phyloP scores from a whole-genome alignment of 2,329 filamentous ascomycete genomes.

The Scedosporium apiospermum region DNA sequence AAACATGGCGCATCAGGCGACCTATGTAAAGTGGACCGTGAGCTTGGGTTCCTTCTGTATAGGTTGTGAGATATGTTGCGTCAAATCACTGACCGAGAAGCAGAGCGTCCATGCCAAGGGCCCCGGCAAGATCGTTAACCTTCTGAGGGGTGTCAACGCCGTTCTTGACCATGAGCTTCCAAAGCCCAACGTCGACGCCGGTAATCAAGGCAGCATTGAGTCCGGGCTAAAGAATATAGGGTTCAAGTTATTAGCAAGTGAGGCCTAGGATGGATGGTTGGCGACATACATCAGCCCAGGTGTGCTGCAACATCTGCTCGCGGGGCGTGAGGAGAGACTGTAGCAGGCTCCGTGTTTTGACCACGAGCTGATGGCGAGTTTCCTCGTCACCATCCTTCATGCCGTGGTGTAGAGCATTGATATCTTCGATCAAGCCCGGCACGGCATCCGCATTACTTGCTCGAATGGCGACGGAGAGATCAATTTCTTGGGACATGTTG shows the following conservation, averaged over 20 bases:
- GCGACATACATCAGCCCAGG: conserved; percentile 26
- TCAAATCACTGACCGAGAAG: conserved; percentile 15
- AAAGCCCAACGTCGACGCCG: conserved; percentile 25
- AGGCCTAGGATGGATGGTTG: not conserved
- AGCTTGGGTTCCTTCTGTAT: not conserved
- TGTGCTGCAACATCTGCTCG: conserved; percentile 32
- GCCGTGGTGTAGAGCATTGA: not conserved
- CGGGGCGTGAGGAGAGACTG: conserved; percentile 28
- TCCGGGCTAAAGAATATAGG: conserved; percentile 11
- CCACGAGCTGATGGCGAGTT: conserved; percentile 17
- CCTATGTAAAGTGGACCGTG: conserved; percentile 1
- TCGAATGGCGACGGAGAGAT: conserved; percentile 10
- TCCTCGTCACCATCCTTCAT: conserved; percentile 8
- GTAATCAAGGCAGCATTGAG: conserved; percentile 16
- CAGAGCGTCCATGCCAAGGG: conserved; percentile 16
- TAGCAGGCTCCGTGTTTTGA: conserved; percentile 19
- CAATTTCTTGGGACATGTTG: conserved; percentile 4
- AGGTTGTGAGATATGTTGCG: not conserved
- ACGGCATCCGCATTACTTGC: conserved; percentile 11
- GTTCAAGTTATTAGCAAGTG: not conserved
- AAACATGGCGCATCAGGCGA: conserved; percentile 26
- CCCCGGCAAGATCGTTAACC: conserved; percentile 19
- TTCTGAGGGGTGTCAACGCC: conserved; percentile 19
- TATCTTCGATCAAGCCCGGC: conserved; percentile 7
- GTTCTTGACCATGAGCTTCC: conserved; percentile 20